phyloP scores from a whole-genome alignment of 2,329 filamentous ascomycete species.

The Cladosporium phlei region DNA sequence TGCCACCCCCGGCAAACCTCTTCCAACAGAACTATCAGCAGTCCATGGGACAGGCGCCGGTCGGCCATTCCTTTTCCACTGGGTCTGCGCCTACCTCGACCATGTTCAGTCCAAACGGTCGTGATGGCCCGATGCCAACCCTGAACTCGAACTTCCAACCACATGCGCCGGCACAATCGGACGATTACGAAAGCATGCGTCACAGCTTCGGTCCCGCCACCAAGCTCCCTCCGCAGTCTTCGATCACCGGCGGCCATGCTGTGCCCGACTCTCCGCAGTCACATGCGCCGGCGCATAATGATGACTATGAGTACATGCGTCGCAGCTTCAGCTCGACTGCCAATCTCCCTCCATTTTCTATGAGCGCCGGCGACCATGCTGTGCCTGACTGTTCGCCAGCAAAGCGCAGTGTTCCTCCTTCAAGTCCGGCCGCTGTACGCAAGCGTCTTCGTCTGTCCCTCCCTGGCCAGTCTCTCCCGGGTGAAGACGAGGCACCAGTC shows the following conservation, averaged over 20 bases:
- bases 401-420: constrained; percentile 12
- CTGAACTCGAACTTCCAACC: neutral
- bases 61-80: neutral
- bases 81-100: neutral
- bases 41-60: neutral
- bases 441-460: constrained; percentile 15
- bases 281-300: neutral
- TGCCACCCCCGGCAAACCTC: neutral
- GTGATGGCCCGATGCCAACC: neutral
- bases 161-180: neutral
- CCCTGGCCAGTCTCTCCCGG: constrained; percentile 10
- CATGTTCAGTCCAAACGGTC: neutral
- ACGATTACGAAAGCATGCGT: neutral
- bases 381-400: constrained; percentile 1
- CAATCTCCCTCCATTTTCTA: constrained; percentile 9
- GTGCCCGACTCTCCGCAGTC: constrained; percentile 1
- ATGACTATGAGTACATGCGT: constrained; percentile 4
- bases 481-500: neutral
- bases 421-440: neutral
- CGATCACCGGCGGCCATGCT: no score
- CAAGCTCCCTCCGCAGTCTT: no score
- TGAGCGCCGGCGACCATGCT: neutral
- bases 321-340: constrained; percentile 10
- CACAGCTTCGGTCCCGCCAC: no score
- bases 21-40: constrained; percentile 1